A percentile compares a stretch with the other conserved stretches of the same genome.
Conservation (phyloP, 345 rosid species). For the Viola odorata region DNA sequence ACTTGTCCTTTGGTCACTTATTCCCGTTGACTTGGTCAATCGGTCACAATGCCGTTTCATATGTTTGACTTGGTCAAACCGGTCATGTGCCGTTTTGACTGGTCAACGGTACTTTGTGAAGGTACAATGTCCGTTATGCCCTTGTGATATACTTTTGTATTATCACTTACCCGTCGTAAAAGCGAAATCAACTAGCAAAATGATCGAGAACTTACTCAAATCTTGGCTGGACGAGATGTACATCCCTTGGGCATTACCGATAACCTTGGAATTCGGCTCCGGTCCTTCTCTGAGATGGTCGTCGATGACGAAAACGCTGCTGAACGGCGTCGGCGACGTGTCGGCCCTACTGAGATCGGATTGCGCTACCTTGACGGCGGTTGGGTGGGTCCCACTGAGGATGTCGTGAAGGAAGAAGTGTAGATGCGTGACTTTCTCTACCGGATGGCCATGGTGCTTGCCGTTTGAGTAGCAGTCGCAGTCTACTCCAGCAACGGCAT, state of each 20-base stretch:
- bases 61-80: no score
- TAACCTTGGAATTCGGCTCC: slow-evolving; percentile 1
- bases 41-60: no score
- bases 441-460: no score
- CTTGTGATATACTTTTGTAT: no score
- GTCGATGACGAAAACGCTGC: slow-evolving; percentile 5
- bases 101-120: no score
- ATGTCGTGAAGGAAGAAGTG: slow-evolving; percentile 26
- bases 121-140: no score
- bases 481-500: no score
- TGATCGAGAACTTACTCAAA: slow-evolving; percentile 4
- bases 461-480: no score
- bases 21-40: no score
- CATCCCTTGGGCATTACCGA: slow-evolving; percentile 20
- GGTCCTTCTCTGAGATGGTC: slow-evolving; percentile 17
- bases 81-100: no score
- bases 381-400: slow-evolving; percentile 18
- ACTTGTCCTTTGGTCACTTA: no score
- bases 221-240: slow-evolving; percentile 10
- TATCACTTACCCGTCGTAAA: slow-evolving; percentile 13
- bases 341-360: slow-evolving; percentile 1
- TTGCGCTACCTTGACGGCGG: slow-evolving; percentile 14
- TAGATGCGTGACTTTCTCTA: slow-evolving; percentile 9
- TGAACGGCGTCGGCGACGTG: slow-evolving; percentile 13
- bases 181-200: slow-evolving; percentile 6